These are phyloP conservation scores for Rhazya stricta DNA, from an alignment of 257 asterid genomes.

Conservation along the genomic window DNA sequence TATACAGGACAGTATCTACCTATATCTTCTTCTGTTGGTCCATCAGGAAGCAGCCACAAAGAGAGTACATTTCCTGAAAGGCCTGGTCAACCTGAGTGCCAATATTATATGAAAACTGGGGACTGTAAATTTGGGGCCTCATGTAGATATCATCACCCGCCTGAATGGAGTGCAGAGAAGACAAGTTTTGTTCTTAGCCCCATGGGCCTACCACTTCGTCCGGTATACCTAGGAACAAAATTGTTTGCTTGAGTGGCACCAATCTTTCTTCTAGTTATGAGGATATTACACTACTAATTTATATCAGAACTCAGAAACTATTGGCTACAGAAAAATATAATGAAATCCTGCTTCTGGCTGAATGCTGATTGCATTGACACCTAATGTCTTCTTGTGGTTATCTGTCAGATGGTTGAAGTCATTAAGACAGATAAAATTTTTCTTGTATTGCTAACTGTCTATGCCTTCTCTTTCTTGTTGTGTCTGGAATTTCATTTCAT, in stretches of 20 bases:
- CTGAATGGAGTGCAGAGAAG: constrained; percentile 53
- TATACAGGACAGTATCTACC: constrained; percentile 67
- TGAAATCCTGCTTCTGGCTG: constrained; percentile 11
- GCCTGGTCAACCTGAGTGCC: constrained; percentile 88
- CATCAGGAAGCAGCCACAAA: constrained; percentile 56
- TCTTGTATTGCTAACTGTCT: not conserved
- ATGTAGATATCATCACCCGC: constrained; percentile 91
- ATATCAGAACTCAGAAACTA: not conserved
- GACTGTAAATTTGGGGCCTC: constrained; percentile 82
- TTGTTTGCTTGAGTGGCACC: not conserved
- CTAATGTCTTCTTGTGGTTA: not conserved
- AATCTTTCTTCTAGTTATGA: not conserved
- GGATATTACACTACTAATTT: not conserved
- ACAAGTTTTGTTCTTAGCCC: constrained; percentile 61
- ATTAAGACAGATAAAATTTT: not conserved
- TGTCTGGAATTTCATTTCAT: not conserved
- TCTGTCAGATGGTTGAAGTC: not conserved
- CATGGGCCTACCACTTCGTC: constrained; percentile 87
- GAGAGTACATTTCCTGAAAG: constrained; percentile 72
- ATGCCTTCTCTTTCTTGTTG: not conserved
- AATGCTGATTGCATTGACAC: not conserved
- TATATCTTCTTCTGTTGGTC: constrained; percentile 54
- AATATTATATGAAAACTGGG: constrained; percentile 74
- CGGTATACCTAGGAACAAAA: constrained; percentile 41
- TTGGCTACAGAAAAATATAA: not conserved